These are phyloP conservation scores for Fusarium coicis DNA, from an alignment of 2,329 filamentous ascomycete species.

Conservation along the genomic window DNA sequence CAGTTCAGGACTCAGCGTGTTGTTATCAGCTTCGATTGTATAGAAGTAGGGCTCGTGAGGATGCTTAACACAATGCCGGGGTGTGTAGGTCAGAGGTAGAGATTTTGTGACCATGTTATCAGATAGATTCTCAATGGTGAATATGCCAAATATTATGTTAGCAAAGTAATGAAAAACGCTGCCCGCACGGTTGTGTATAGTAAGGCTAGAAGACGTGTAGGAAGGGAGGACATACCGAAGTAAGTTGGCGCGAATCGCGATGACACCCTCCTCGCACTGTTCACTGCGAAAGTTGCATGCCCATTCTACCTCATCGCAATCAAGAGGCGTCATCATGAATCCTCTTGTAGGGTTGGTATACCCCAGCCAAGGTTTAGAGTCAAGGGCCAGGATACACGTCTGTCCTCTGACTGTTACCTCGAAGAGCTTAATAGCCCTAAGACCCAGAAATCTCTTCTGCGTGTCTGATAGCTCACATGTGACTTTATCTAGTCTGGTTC, in stretches of 20 bases:
- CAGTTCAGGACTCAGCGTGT: conserved; percentile 82
- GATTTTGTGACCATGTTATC: conserved; percentile 88
- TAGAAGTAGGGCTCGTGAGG: conserved; percentile 92
- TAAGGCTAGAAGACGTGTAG: accelerated
- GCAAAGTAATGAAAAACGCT: accelerated
- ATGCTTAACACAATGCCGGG: conserved; percentile 86
- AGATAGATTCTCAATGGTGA: conserved; percentile 80
- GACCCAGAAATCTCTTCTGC: conserved; percentile 91
- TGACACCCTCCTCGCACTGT: conserved; percentile 91
- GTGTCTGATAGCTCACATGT: conserved; percentile 96
- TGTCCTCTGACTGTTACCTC: conserved; percentile 86
- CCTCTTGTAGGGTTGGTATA: conserved; percentile 89
- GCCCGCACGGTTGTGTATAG: accelerated
- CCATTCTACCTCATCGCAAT: conserved; percentile 88
- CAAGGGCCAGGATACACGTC: conserved; percentile 86
- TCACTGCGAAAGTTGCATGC: conserved; percentile 97
- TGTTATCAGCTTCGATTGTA: conserved; percentile 91
- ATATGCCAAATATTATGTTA: conserved; percentile 53
- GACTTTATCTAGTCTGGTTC: conserved; percentile 92
- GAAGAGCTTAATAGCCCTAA: conserved; percentile 89
- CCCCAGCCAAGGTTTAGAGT: conserved; percentile 92
- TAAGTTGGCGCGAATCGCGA: conserved; percentile 71
- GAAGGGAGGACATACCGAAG: not conserved
- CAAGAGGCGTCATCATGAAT: conserved; percentile 91
- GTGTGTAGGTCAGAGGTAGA: conserved; percentile 90